Evolutionary conservation across 345 rosid genomes (phyloP).

Genomic region (Populus tremula): DNA sequence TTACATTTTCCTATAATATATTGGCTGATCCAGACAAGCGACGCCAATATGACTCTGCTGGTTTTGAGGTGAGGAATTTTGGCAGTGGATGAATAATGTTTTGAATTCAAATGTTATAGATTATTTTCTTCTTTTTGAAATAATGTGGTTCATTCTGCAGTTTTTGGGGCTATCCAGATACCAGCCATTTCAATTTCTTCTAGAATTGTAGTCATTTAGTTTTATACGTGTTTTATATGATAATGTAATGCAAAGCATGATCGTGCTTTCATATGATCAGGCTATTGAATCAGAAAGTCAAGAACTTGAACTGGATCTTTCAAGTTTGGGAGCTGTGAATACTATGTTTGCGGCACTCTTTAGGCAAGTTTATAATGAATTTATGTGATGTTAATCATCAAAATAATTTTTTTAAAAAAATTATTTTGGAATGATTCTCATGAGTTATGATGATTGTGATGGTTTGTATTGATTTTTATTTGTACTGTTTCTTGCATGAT

Average conservation of each 20-base stretch:
- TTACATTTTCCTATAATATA: conserved; percentile 83
- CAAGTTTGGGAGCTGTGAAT: conserved; percentile 92
- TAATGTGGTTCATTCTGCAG: not conserved
- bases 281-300: conserved; percentile 73
- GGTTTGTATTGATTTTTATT: conserved; percentile 3
- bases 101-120: not conserved
- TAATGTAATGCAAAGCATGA: conserved; percentile 9
- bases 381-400: not conserved
- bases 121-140: not conserved
- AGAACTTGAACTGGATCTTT: conserved; percentile 93
- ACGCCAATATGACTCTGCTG: conserved; percentile 83
- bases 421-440: conserved; percentile 6
- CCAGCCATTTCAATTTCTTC: not conserved
- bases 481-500: conserved; percentile 7
- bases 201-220: not conserved
- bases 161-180: not conserved
- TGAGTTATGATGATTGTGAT: not conserved
- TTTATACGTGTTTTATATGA: conserved; percentile 4
- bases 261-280: conserved; percentile 37
- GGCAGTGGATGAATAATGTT: not conserved
- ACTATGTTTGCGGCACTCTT: conserved; percentile 93
- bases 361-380: conserved; percentile 44
- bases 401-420: not conserved
- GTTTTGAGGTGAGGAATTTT: conserved; percentile 77
- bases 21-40: conserved; percentile 90